These are phyloP conservation scores for Trypanosoma vivax DNA, from an alignment of 208 protist species.

Conservation along the genomic window DNA sequence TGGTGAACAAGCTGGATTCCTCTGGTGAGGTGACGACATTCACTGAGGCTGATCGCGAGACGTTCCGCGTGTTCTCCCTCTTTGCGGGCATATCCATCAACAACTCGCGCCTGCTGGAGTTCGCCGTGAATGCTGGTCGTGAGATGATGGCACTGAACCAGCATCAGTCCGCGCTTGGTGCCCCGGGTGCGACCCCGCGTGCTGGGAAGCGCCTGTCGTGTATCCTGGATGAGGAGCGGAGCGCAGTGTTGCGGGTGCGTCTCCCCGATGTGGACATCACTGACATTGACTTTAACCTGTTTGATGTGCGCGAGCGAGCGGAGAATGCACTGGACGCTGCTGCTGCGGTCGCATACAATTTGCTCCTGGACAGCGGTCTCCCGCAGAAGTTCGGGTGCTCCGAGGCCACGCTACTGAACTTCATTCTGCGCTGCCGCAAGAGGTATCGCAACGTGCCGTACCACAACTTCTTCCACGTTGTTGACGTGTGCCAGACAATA, in stretches of 20 bases:
- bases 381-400: constrained; percentile 71
- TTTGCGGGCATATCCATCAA: constrained; percentile 84
- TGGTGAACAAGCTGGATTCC: constrained; percentile 73
- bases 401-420: constrained; percentile 65
- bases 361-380: constrained; percentile 57
- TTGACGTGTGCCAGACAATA: constrained; percentile 77
- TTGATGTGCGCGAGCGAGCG: constrained; percentile 41
- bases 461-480: constrained; percentile 85
- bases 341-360: constrained; percentile 36
- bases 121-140: constrained; percentile 59
- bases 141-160: constrained; percentile 71
- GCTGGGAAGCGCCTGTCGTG: constrained; percentile 12
- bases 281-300: constrained; percentile 61
- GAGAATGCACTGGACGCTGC: constrained; percentile 40
- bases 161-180: constrained; percentile 18
- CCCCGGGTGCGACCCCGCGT: neutral
- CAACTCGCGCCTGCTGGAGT: constrained; percentile 77
- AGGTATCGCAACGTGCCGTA: constrained; percentile 82
- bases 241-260: constrained; percentile 25
- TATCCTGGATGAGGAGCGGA: constrained; percentile 39
- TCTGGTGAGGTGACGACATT: constrained; percentile 49
- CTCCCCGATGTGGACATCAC: constrained; percentile 51
- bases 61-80: constrained; percentile 70
- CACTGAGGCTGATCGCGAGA: constrained; percentile 41
- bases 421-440: constrained; percentile 71